Base-by-base conservation (phyloP, 441 rosid species). In the Bruguiera hainesii region DNA sequence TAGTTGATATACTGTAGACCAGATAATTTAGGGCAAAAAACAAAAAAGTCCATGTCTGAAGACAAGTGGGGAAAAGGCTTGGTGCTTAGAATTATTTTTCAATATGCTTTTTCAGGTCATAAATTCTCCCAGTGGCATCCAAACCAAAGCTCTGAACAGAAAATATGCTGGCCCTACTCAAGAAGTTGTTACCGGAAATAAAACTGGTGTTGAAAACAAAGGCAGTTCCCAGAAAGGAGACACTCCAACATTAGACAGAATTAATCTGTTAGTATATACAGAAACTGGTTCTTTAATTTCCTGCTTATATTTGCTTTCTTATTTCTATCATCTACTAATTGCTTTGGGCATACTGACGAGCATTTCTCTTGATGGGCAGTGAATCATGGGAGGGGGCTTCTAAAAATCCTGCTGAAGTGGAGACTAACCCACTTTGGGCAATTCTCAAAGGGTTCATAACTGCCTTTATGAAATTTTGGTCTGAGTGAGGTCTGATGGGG, bases 391-490 rank as follows among this genome's bases (percentile, higher is more conserved):
- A 85, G 78, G 87, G 66, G 28, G 64, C 81, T 31, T 76, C 93
- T 1, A 83, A 73, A 60, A 73, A 56, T 55, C 67, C 73, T 61
- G 61, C 68, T 9, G 73, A 68, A 63, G 29, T 51, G 1, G 81
- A 84, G 74, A 79, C 73, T 25, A 86, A 82, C 75, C 89, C 90
- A 20, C 60, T 95, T 49, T 64, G 71, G 75, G 85, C 79, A 21
- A 67, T 79, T 71, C 75, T 92, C 64, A 87, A 84, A 77, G 79
- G 84, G 3, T 75, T 89, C 26, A 11, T 92, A 6, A 57, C 78
- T 35, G 86, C 97, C 26, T 82, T 90, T 31, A 48, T 84, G 68
- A 95, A 87, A 77, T 89, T 95, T 79, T 95, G 93, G 97, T 82
- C 93, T 0, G 85, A 81, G 67, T 85, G 71, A 76, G n/a, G 35